A percentile compares a stretch with the other conserved stretches of the same genome.
Evolutionary conservation across 2,329 filamentous ascomycete species (phyloP).

Genomic region (Thermoascus crustaceus): DNA sequence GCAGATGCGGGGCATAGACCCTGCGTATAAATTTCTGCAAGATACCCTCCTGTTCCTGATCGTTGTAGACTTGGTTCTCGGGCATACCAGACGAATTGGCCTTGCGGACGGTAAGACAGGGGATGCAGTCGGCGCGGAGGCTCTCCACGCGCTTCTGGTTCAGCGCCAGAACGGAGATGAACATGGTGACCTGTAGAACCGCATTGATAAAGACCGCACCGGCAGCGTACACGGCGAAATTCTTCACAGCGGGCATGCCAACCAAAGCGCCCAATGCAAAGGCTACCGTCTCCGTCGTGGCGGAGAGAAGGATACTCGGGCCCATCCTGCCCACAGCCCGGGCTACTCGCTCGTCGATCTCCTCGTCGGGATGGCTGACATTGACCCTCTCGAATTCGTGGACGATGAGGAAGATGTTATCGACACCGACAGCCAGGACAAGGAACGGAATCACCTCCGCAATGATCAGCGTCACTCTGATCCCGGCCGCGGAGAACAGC

Average conservation of each 20-base stretch:
- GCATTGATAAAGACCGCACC: slow-evolving; percentile 97
- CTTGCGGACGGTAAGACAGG: slow-evolving; percentile 73
- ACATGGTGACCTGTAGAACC: slow-evolving; percentile 93
- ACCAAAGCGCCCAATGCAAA: slow-evolving; percentile 90
- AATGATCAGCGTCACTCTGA: slow-evolving; percentile 95
- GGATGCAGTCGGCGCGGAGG: slow-evolving; percentile 82
- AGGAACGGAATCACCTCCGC: slow-evolving; percentile 98
- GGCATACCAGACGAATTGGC: slow-evolving; percentile 60
- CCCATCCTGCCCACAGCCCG: slow-evolving; percentile 92
- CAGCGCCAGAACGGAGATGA: slow-evolving; percentile 79
- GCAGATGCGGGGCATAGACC: slow-evolving; percentile 71
- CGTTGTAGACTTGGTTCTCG: slow-evolving; percentile 59
- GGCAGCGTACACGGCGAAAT: slow-evolving; percentile 93
- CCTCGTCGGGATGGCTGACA: slow-evolving; percentile 77
- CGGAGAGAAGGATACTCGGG: slow-evolving; percentile 89
- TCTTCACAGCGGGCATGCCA: slow-evolving; percentile 94
- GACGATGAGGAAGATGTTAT: slow-evolving; percentile 98
- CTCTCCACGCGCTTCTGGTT: slow-evolving; percentile 89
- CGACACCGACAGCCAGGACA: slow-evolving; percentile 89
- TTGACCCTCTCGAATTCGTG: slow-evolving; percentile 97
- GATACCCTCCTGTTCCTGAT: slow-evolving; percentile 67
- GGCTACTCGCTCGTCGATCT: slow-evolving; percentile 77
- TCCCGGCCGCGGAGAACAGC: slow-evolving; percentile 79
- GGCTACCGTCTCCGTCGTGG: slow-evolving; percentile 86
- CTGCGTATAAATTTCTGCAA: slow-evolving; percentile 86